Evolutionary conservation across 208 protist species (phyloP), one percentile per base, ranked within the genome.

Genomic region (Wallacemonas collosoma): DNA sequence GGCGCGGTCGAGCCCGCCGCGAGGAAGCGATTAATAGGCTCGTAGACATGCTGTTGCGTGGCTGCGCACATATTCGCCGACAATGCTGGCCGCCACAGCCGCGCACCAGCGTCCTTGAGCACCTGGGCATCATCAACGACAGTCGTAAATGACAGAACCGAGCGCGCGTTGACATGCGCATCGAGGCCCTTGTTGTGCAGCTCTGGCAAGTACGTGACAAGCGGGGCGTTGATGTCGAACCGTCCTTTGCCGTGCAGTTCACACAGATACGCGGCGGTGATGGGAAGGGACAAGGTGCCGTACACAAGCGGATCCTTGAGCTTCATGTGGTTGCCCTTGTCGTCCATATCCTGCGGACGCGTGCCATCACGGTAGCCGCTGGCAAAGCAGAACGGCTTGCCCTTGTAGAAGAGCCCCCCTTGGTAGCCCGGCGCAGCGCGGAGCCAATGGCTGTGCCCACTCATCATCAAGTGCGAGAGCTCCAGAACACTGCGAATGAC

Each of bases 311-410:
- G 88, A 72, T 95, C 90, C 66, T 90, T 90, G 40, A 95, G 78
- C 44, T 83, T 81, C 84, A 95, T 82, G 77, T 90, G 83, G 76
- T 95, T 94, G 8, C 87, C 88, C 71, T 93, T 93, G 72, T 95
- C 91, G n/a, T 95, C 88, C 73, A 83, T 80, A 40, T 94, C 87
- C 35, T 79, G 73, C 9, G 87, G 83, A 1, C 87, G 86, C 15
- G 64, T 79, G 2, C 85, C 73, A 74, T 95, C 88, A 38, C 91
- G 86, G 76, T 89, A 94, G 14, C 91, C 91, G 68, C 85, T 87
- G 7, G 91, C 79, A 67, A 93, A 94, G 76, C 91, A 95, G 68
- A 85, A 95, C 0, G 88, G 88, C 44, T 82, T 75, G 35, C 89
- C 88, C 39, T 84, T 78, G 74, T 93, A 90, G 60, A 93, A 93